These are phyloP conservation scores for Puccinia coronata DNA, from an alignment of 1,284 basidiomycete genomes.

Conservation along the genomic window DNA sequence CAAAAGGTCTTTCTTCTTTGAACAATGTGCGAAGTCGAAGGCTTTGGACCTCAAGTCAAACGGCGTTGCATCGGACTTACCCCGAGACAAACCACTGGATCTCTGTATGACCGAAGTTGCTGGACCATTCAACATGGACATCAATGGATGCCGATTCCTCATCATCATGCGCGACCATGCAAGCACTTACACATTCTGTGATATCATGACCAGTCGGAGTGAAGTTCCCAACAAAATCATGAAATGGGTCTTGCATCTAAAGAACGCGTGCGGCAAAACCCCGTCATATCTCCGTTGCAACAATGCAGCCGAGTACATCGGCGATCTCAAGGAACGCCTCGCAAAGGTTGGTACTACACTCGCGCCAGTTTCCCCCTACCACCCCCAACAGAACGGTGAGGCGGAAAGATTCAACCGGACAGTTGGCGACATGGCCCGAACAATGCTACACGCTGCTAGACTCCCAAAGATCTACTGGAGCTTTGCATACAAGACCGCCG, in stretches of 20 bases:
- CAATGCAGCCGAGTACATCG: background rate
- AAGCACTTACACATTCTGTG: constrained; percentile 7
- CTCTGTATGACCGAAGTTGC: background rate
- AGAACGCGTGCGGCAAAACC: background rate
- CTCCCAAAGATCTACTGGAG: too few species aligned
- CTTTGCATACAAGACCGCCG: too few species aligned
- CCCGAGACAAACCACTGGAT: background rate
- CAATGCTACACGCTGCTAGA: too few species aligned
- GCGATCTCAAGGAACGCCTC: background rate
- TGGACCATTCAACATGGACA: background rate
- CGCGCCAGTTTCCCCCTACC: too few species aligned
- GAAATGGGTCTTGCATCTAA: background rate
- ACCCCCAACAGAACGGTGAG: too few species aligned
- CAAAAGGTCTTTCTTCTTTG: background rate
- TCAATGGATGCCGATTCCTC: background rate
- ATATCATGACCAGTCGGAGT: background rate
- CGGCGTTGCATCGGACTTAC: background rate
- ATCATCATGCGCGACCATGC: background rate
- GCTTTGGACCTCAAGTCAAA: background rate
- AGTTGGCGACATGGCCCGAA: too few species aligned
- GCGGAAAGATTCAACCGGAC: too few species aligned
- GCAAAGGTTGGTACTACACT: background rate
- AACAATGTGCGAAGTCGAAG: background rate
- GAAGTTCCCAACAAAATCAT: background rate
- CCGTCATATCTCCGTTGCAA: background rate